Conservation (phyloP, 148 eudicot species). For the Mesembryanthemum crystallinum region DNA sequence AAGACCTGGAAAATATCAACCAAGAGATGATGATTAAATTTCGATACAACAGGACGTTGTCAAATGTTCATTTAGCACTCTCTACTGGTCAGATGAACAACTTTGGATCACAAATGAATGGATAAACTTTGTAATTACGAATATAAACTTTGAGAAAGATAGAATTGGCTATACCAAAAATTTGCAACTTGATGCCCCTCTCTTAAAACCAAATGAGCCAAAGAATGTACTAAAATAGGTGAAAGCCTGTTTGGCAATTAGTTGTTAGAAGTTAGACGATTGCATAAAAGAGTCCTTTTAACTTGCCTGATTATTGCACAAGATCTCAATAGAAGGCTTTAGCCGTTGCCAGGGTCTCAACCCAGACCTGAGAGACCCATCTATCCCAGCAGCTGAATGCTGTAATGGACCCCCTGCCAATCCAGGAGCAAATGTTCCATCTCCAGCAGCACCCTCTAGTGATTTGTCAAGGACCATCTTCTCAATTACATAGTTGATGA, state of each 20-base stretch:
- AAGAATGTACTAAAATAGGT: background rate
- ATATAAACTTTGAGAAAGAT: background rate
- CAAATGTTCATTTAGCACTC: background rate
- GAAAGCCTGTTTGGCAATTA: no score
- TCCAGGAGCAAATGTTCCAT: conserved; percentile 57
- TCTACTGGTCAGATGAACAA: background rate
- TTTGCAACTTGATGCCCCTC: background rate
- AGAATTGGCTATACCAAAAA: background rate
- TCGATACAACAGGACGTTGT: background rate
- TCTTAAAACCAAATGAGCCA: background rate
- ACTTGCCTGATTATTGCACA: conserved; percentile 93
- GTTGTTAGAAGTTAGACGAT: no score
- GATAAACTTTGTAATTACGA: background rate
- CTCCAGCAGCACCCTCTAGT: conserved; percentile 47
- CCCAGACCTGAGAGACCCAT: conserved; percentile 60
- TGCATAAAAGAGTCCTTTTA: background rate
- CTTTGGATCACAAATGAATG: background rate
- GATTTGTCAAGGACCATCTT: conserved; percentile 92
- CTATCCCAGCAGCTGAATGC: conserved; percentile 47
- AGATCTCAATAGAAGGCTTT: conserved; percentile 80
- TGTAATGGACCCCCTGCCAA: conserved; percentile 55
- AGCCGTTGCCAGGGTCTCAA: conserved; percentile 79
- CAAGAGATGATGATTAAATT: conserved; percentile 2
- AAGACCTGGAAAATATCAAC: conserved; percentile 53
- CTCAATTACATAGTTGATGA: conserved; percentile 77